phyloP scores from a whole-genome alignment of 441 rosid genomes.

The Brassica hybrid region DNA sequence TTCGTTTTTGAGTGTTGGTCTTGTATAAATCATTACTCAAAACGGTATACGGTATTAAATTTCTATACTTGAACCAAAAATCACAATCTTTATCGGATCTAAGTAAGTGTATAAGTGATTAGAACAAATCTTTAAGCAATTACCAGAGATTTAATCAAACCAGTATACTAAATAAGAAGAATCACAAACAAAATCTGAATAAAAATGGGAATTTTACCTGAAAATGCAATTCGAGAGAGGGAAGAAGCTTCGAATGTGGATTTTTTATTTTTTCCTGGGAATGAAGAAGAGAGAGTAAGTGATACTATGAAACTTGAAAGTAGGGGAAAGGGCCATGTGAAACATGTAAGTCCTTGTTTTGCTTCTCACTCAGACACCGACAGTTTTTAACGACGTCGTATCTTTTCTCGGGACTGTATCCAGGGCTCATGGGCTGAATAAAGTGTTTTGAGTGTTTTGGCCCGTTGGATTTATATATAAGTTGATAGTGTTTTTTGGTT shows the following conservation, averaged over 20 bases:
- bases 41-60: neutral
- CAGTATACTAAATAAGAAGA: neutral
- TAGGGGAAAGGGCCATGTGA: neutral
- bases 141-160: neutral
- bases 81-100: neutral
- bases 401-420: neutral
- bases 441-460: neutral
- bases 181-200: neutral
- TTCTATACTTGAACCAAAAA: neutral
- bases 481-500: neutral
- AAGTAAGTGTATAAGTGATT: neutral
- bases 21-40: neutral
- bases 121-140: slow-evolving; percentile 1
- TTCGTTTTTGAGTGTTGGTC: too few species aligned
- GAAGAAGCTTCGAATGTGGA: neutral
- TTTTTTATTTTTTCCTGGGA: neutral
- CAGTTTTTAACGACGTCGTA: neutral
- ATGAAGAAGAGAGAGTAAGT: neutral
- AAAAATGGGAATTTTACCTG: neutral
- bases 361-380: neutral
- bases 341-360: neutral
- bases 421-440: neutral
- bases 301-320: neutral
- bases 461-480: neutral
- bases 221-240: neutral